A percentile compares a stretch with the other conserved stretches of the same genome.
phyloP scores from a whole-genome alignment of 1,284 basidiomycete genomes.

The Grifola frondosa region DNA sequence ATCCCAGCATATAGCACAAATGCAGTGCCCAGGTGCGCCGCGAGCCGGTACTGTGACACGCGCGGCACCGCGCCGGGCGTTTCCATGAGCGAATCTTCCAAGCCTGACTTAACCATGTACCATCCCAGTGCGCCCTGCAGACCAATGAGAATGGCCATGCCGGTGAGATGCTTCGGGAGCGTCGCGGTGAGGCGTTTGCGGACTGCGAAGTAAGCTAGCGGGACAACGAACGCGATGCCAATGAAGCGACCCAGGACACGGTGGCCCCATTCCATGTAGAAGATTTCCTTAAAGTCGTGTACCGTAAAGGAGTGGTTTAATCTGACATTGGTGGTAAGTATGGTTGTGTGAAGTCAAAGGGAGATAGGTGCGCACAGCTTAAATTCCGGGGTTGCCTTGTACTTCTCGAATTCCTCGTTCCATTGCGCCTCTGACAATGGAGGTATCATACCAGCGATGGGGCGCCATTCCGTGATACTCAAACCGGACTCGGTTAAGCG shows the following conservation, averaged over 20 bases:
- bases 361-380: constrained; percentile 63
- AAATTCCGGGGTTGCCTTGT: constrained; percentile 94
- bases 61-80: constrained; percentile 86
- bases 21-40: constrained; percentile 90
- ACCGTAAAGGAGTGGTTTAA: constrained; percentile 87
- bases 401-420: constrained; percentile 92
- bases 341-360: not conserved
- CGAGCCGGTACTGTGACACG: constrained; percentile 95
- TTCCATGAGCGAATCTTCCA: constrained; percentile 81
- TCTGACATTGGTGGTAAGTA: constrained; percentile 51
- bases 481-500: constrained; percentile 97
- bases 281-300: constrained; percentile 94
- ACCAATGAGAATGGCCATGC: constrained; percentile 80
- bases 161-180: constrained; percentile 64
- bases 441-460: constrained; percentile 87
- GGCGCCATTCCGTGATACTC: constrained; percentile 98
- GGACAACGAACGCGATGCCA: constrained; percentile 78
- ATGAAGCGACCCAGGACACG: constrained; percentile 91
- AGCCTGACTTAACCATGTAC: constrained; percentile 99
- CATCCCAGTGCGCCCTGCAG: constrained; percentile 93
- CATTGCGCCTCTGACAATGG: constrained; percentile 80
- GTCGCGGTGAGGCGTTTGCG: constrained; percentile 66
- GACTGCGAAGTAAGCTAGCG: constrained; percentile 77
- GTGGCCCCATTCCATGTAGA: constrained; percentile 99
- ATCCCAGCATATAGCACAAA: constrained; percentile 91